Conservation (phyloP, 2,329 filamentous ascomycete species). For the Phialophora tarda region DNA sequence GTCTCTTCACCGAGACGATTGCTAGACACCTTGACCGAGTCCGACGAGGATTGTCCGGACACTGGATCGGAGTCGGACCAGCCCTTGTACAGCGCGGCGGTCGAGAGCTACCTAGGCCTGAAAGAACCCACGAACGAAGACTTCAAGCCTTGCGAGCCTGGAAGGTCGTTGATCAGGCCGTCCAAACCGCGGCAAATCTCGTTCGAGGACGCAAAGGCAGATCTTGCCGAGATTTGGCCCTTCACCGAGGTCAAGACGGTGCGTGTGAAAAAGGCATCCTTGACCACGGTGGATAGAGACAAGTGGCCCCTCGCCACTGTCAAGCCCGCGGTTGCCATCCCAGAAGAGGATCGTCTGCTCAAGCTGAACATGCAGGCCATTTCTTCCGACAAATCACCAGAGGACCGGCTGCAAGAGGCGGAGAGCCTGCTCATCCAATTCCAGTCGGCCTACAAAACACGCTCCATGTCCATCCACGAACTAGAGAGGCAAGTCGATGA, state of each 20-base stretch:
- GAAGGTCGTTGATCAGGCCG: background rate
- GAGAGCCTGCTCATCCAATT: conserved; percentile 5
- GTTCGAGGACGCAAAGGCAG: conserved; percentile 8
- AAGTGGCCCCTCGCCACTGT: conserved; percentile 8
- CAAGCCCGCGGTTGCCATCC: background rate
- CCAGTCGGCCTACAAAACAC: conserved; percentile 1
- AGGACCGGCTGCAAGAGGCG: background rate
- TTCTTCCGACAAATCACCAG: conserved; percentile 3
- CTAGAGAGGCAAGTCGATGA: conserved; percentile 4
- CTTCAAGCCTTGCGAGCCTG: conserved; percentile 7
- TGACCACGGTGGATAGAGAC: conserved; percentile 2
- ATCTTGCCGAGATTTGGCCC: conserved; percentile 6
- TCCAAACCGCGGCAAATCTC: conserved; percentile 1
- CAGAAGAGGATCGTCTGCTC: conserved; percentile 8
- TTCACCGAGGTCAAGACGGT: conserved; percentile 6
- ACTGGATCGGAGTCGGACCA: conserved; percentile 5
- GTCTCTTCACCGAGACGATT: background rate
- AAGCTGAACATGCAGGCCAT: background rate
- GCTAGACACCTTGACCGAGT: conserved; percentile 8
- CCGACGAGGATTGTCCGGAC: conserved; percentile 2
- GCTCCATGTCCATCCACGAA: background rate
- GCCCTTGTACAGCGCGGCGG: conserved; percentile 10
- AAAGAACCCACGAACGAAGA: conserved; percentile 1
- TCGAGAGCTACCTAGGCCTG: conserved; percentile 4
- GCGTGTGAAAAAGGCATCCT: conserved; percentile 1